phyloP scores from a whole-genome alignment of 352 stramenopile species.

The Lagenidium giganteum region DNA sequence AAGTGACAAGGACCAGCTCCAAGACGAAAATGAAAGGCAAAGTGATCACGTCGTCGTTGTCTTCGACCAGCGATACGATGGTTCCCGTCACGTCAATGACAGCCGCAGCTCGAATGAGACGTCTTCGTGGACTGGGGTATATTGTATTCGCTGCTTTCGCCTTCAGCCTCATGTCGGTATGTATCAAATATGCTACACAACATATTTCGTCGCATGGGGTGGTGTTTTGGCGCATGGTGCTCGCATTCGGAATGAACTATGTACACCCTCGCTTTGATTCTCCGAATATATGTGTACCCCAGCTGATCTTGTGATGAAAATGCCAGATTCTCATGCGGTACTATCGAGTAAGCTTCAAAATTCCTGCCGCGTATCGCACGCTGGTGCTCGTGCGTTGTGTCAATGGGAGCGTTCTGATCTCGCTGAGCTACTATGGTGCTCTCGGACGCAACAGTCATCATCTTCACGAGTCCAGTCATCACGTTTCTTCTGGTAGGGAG shows the following conservation, averaged over 20 bases:
- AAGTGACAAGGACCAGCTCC: conserved; percentile 16
- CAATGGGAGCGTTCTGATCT: conserved; percentile 43
- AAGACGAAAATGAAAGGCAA: conserved; percentile 12
- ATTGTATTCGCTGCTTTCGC: conserved; percentile 49
- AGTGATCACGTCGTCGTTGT: background rate
- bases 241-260: conserved; percentile 46
- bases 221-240: conserved; percentile 50
- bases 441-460: conserved; percentile 20
- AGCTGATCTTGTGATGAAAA: no score
- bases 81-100: conserved; percentile 5
- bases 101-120: conserved; percentile 13
- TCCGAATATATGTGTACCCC: no score
- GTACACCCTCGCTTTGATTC: no score
- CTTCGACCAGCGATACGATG: conserved; percentile 5
- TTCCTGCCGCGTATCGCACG: conserved; percentile 24
- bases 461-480: conserved; percentile 27
- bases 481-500: conserved; percentile 21
- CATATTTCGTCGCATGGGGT: conserved; percentile 52
- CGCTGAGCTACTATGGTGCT: conserved; percentile 38
- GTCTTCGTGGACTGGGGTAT: conserved; percentile 28
- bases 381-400: conserved; percentile 46
- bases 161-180: conserved; percentile 61
- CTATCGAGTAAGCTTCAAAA: conserved; percentile 28
- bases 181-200: conserved; percentile 55
- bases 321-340: conserved; percentile 8